Evolutionary conservation across 768 basidiomycete species (phyloP).

Genomic region (Calvatia gigantea): DNA sequence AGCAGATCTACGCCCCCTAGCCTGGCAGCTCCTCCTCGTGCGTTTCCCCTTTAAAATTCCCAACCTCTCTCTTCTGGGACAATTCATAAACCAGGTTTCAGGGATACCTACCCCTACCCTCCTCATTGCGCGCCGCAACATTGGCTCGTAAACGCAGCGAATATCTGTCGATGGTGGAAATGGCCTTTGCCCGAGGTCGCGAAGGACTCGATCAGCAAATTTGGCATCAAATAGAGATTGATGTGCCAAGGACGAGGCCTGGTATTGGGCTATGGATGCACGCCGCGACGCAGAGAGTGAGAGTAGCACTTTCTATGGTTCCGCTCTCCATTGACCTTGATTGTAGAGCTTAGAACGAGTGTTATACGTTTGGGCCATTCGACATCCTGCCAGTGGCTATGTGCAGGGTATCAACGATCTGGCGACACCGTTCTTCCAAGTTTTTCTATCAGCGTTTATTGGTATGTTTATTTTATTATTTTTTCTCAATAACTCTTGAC

Average conservation of each 20-base stretch:
- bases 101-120: conserved; percentile 91
- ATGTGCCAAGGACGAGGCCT: conserved; percentile 93
- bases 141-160: conserved; percentile 90
- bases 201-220: conserved; percentile 92
- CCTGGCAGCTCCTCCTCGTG: conserved; percentile 93
- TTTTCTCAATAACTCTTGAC: conserved; percentile 2
- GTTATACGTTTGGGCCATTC: conserved; percentile 97
- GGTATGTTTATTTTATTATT: conserved; percentile 41
- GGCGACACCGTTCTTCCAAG: conserved; percentile 96
- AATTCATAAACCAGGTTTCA: conserved; percentile 27
- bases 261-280: conserved; percentile 92
- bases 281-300: conserved; percentile 81
- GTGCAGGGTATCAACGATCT: conserved; percentile 99
- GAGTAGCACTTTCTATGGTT: conserved; percentile 17
- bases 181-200: conserved; percentile 84
- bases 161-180: conserved; percentile 83
- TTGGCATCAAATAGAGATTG: conserved; percentile 99
- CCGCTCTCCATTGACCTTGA: conserved; percentile 17
- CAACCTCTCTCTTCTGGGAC: neutral
- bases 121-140: conserved; percentile 67
- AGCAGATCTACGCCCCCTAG: conserved; percentile 78
- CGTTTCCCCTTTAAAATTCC: conserved; percentile 25
- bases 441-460: conserved; percentile 93
- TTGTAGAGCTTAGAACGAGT: conserved; percentile 87
- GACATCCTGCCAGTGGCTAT: conserved; percentile 97